A percentile compares a stretch with the other conserved stretches of the same genome.
phyloP scores from a whole-genome alignment of 1,139 yeast species.

The Nakaseomyces bracarensis region DNA sequence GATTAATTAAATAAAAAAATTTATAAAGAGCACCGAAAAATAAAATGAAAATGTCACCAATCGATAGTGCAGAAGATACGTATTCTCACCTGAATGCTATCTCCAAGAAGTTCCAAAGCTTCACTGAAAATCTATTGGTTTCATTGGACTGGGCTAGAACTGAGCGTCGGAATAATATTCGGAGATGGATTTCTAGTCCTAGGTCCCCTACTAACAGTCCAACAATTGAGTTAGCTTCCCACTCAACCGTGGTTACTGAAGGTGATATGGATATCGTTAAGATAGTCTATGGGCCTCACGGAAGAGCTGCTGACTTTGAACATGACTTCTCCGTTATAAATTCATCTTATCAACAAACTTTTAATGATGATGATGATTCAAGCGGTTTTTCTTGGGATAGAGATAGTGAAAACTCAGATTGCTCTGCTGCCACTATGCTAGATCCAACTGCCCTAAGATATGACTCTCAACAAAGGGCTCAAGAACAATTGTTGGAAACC shows the following conservation, averaged over 20 bases:
- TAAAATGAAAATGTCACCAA: background rate
- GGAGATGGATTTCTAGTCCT: background rate
- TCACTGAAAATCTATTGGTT: background rate
- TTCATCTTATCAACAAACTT: background rate
- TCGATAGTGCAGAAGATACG: background rate
- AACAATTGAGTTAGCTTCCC: background rate
- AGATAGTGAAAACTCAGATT: background rate
- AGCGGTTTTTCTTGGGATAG: constrained; percentile 1
- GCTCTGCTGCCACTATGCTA: background rate
- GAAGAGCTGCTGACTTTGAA: background rate
- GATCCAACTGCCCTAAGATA: background rate
- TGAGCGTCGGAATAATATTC: background rate
- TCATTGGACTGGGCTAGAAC: constrained; percentile 1
- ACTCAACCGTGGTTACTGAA: background rate
- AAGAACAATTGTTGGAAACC: background rate
- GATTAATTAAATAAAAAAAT: too few species aligned
- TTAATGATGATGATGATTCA: background rate
- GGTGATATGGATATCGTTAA: background rate
- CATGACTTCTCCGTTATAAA: background rate
- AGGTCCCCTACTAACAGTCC: background rate
- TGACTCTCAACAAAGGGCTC: constrained; percentile 5
- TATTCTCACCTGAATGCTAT: background rate
- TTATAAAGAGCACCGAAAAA: too few species aligned
- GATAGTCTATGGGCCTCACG: constrained; percentile 1
- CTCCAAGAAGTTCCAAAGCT: background rate